Percentiles rank a stretch among this genome's conserved stretches.
Evolutionary conservation across 2,329 filamentous ascomycete species (phyloP).

Genomic region (Epichloe typhina): DNA sequence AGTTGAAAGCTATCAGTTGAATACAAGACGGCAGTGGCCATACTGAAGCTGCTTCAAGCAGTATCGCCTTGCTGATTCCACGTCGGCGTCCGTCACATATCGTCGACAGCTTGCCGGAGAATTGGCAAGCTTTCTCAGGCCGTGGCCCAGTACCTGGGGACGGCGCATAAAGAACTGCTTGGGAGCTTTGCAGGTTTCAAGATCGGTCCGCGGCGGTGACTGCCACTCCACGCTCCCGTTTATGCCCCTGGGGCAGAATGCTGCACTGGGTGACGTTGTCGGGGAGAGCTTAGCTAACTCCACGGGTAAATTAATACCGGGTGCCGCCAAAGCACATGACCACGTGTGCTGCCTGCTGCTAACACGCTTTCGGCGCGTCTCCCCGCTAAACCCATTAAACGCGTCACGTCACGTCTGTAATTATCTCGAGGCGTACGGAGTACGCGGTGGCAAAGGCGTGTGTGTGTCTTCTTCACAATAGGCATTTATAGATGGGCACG

Average conservation of each 20-base stretch:
- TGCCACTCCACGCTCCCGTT: background rate
- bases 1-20: background rate
- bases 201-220: background rate
- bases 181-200: background rate
- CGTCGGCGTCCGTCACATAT: conserved; percentile 37
- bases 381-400: conserved; percentile 8
- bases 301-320: no score
- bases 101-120: conserved; percentile 20
- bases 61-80: conserved; percentile 39
- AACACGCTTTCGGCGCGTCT: conserved; percentile 28
- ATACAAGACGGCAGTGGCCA: background rate
- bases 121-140: conserved; percentile 23
- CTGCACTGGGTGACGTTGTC: conserved; percentile 9
- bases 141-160: conserved; percentile 21
- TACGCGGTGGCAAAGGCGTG: background rate
- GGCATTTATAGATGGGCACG: background rate
- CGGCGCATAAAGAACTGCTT: conserved; percentile 23
- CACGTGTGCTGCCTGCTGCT: conserved; percentile 24
- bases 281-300: background rate
- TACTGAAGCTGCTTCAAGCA: conserved; percentile 41
- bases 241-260: background rate
- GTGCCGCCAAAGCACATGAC: conserved; percentile 14
- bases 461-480: background rate
- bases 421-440: background rate
- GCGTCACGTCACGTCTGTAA: background rate